A percentile compares a stretch with the other conserved stretches of the same genome.
phyloP scores from a whole-genome alignment of 495 filamentous ascomycete species.

The Hypoxylon lienhwacheense region DNA sequence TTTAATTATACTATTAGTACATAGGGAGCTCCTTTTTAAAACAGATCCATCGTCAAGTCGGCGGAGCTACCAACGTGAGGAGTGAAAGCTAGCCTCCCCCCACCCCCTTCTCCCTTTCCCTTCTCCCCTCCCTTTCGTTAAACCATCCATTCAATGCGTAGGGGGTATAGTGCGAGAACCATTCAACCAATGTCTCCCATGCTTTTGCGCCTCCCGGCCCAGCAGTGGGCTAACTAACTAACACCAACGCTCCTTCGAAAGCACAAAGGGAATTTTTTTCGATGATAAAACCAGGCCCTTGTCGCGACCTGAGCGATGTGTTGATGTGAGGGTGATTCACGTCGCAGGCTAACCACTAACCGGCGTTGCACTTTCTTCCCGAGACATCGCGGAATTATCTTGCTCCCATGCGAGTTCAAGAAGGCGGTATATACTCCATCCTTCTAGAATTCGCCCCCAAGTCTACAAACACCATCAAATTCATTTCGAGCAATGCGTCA shows the following conservation, averaged over 20 bases:
- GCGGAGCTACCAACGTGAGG: not conserved
- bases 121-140: slow-evolving; percentile 5
- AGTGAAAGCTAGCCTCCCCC: not conserved
- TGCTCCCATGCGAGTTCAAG: slow-evolving; percentile 3
- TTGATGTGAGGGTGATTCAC: not conserved
- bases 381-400: not conserved
- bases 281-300: slow-evolving; percentile 16
- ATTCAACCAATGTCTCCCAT: slow-evolving; percentile 23
- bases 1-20: not conserved
- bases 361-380: slow-evolving; percentile 4
- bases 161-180: slow-evolving; percentile 35
- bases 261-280: slow-evolving; percentile 25
- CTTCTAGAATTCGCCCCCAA: not conserved
- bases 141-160: slow-evolving; percentile 31
- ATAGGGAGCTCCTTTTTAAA: not conserved
- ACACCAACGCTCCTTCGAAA: slow-evolving; percentile 25
- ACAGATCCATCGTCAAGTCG: not conserved
- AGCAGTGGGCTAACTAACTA: slow-evolving; percentile 16
- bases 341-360: not conserved
- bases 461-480: not conserved
- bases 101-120: not conserved
- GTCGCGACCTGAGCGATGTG: slow-evolving; percentile 27
- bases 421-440: not conserved
- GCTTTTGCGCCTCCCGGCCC: slow-evolving; percentile 16
- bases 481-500: not conserved